Conservation (phyloP, 257 asterid species). For the Solanum virginianum region DNA sequence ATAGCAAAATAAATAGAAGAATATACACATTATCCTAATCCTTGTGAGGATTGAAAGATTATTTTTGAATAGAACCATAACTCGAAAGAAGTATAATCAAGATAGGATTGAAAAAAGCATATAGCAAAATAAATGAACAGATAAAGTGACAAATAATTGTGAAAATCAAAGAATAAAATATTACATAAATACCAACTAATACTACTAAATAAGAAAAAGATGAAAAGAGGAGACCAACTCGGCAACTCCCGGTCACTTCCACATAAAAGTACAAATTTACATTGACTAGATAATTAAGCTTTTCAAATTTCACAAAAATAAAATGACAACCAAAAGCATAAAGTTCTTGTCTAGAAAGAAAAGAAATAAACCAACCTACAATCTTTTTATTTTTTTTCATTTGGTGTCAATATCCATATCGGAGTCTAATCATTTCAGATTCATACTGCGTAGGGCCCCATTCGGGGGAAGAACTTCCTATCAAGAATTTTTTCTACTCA, state of each 20-base stretch:
- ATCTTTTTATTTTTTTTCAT: too few species aligned
- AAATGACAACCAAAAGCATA: background rate
- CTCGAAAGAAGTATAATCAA: background rate
- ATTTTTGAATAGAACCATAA: background rate
- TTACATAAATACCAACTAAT: background rate
- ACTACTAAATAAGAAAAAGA: background rate
- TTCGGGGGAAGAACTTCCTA: too few species aligned
- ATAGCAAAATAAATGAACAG: background rate
- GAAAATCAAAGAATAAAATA: too few species aligned
- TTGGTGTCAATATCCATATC: too few species aligned
- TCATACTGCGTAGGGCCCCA: fast-evolving
- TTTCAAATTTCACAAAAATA: background rate
- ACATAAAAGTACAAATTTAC: background rate
- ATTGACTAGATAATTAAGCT: background rate
- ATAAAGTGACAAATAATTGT: background rate
- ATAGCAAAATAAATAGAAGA: background rate
- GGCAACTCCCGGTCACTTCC: background rate
- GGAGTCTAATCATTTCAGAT: too few species aligned
- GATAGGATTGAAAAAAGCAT: background rate
- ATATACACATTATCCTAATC: too few species aligned
- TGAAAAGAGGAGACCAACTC: background rate
- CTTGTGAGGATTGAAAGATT: fast-evolving
- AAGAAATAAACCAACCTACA: background rate
- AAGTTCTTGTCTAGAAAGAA: background rate
- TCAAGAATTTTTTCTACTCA: too few species aligned